phyloP scores from a whole-genome alignment of 371 early-diverging fungal genomes.

The Hamiltosporidium magnivora region DNA sequence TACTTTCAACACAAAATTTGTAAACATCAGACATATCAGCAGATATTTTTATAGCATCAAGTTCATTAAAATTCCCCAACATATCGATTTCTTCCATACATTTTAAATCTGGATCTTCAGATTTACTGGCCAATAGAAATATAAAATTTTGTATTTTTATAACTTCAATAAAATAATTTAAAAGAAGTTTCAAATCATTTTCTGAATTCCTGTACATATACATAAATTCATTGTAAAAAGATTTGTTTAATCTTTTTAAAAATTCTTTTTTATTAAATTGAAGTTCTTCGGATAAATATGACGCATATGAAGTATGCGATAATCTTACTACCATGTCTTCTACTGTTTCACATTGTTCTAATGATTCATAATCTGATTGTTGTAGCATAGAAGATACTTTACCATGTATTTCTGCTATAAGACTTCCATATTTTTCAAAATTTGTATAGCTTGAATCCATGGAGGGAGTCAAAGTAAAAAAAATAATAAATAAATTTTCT shows the following conservation, averaged over 20 bases:
- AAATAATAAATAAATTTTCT: background rate
- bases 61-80: constrained; percentile 42
- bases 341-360: constrained; percentile 4
- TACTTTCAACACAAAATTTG: constrained; percentile 47
- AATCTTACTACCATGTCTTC: constrained; percentile 16
- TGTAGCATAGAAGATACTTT: background rate
- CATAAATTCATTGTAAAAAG: background rate
- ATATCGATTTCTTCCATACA: constrained; percentile 30
- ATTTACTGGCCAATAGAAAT: constrained; percentile 23
- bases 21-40: constrained; percentile 44
- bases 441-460: constrained; percentile 3
- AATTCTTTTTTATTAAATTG: constrained; percentile 1
- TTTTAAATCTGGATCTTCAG: constrained; percentile 25
- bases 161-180: constrained; percentile 40
- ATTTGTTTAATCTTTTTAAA: background rate
- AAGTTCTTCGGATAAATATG: constrained; percentile 1
- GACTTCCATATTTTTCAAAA: constrained; percentile 1
- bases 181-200: constrained; percentile 3
- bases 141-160: constrained; percentile 51
- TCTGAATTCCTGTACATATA: background rate
- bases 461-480: background rate
- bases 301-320: background rate
- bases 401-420: constrained; percentile 7
- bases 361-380: constrained; percentile 1
- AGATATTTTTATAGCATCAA: constrained; percentile 44